A percentile compares a stretch with the other conserved stretches of the same genome.
These are phyloP conservation scores for Sporothrix pallida DNA, from an alignment of 2,329 filamentous ascomycete genomes.

Conservation along the genomic window DNA sequence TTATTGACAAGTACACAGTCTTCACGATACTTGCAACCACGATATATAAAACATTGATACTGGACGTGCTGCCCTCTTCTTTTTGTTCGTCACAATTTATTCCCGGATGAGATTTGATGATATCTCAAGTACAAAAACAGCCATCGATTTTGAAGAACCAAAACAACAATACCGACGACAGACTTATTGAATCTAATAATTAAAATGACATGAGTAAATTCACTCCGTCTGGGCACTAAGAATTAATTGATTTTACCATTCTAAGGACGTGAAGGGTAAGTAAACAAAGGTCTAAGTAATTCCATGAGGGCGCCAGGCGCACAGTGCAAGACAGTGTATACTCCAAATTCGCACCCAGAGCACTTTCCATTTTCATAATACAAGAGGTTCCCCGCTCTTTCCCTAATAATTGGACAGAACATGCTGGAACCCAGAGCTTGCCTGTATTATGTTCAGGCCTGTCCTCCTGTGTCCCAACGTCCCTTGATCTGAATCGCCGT, in stretches of 20 bases:
- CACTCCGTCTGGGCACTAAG: no score
- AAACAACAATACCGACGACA: no score
- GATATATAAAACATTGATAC: no score
- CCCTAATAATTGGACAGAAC: slow-evolving; percentile 1
- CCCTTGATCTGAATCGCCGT: neutral
- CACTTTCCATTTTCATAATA: neutral
- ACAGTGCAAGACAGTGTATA: slow-evolving; percentile 4
- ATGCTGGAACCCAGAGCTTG: slow-evolving; percentile 7
- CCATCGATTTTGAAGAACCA: no score
- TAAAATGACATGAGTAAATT: neutral
- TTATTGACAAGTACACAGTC: neutral
- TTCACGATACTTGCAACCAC: neutral
- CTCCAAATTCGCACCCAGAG: neutral
- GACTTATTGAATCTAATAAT: neutral
- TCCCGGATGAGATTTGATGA: no score
- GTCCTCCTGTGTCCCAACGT: neutral
- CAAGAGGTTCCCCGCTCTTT: slow-evolving; percentile 10
- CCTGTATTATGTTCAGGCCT: no score
- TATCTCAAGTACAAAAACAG: no score
- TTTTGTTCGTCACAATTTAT: no score
- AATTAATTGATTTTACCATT: no score
- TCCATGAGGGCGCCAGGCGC: neutral
- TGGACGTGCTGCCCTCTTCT: no score
- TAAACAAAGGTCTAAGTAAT: neutral
- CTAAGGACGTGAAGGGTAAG: neutral